Conservation (phyloP, 225 moss, liverwort and hornwort species). For the Rhytidiadelphus loreus region DNA sequence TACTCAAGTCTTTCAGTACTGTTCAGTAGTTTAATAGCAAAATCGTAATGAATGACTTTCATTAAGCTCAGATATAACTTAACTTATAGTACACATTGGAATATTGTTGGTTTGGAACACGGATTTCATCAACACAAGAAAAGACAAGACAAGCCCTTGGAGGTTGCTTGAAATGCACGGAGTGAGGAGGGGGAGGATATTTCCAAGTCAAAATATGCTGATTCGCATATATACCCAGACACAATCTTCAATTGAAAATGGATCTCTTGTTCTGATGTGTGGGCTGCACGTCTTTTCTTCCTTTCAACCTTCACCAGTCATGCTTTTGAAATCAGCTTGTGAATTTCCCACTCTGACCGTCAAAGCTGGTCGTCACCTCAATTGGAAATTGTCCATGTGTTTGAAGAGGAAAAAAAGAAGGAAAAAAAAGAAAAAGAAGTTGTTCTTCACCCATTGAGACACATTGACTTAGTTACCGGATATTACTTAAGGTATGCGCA, state of each 20-base stretch:
- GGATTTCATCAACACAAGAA: background rate
- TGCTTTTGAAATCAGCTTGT: no score
- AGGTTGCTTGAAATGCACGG: slow-evolving; percentile 20
- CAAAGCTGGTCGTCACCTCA: no score
- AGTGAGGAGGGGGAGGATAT: background rate
- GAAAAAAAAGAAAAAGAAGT: no score
- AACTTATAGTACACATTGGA: background rate
- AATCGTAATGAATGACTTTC: background rate
- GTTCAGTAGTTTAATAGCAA: accelerated
- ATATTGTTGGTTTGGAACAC: background rate
- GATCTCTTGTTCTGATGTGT: background rate
- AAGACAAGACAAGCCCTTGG: background rate
- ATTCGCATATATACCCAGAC: background rate
- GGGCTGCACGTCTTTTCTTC: background rate
- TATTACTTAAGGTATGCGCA: no score
- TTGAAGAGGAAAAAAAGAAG: no score
- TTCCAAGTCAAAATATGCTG: slow-evolving; percentile 6
- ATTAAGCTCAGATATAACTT: no score
- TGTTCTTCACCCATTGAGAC: no score
- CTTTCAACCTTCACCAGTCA: background rate
- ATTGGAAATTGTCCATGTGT: no score
- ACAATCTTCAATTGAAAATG: background rate
- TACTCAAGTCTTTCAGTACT: background rate
- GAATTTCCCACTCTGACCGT: no score
- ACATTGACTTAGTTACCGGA: no score